Percentiles rank a stretch among this genome's conserved stretches.
These are phyloP conservation scores for Piper betle DNA, from an alignment of 164 flowering plant genomes.

Conservation along the genomic window DNA sequence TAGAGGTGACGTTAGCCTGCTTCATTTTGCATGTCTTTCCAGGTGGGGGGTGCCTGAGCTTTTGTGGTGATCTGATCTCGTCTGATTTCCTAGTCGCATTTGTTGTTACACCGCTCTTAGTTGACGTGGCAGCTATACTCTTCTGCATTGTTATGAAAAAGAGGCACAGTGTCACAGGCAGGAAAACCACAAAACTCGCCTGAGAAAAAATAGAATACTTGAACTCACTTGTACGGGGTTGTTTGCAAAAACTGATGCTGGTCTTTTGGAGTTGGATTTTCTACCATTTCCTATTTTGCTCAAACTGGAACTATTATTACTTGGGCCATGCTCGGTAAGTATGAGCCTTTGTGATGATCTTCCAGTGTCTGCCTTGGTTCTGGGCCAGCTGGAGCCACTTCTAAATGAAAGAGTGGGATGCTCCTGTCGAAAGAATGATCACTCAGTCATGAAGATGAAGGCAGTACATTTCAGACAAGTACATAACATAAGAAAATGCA, in stretches of 20 bases:
- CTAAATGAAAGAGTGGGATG: neutral
- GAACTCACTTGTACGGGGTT: neutral
- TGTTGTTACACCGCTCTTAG: neutral
- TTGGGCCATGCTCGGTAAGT: neutral
- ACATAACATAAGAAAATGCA: neutral
- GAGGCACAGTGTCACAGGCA: neutral
- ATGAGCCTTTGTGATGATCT: neutral
- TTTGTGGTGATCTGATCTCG: neutral
- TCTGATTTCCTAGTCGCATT: neutral
- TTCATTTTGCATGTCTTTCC: neutral
- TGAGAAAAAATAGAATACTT: no score
- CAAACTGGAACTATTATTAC: neutral
- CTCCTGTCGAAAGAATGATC: neutral
- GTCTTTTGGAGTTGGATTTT: neutral
- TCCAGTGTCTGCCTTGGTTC: neutral
- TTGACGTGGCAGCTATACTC: neutral
- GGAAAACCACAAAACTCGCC: neutral
- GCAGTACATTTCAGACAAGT: neutral
- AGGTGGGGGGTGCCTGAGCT: neutral
- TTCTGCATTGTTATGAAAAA: neutral
- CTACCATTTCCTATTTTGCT: neutral
- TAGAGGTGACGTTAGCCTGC: neutral
- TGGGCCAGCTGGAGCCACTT: neutral
- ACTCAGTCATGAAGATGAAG: neutral
- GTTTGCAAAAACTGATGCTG: neutral